Base-by-base conservation (phyloP, 2,329 filamentous ascomycete species). In the Penicillium sp. region DNA sequence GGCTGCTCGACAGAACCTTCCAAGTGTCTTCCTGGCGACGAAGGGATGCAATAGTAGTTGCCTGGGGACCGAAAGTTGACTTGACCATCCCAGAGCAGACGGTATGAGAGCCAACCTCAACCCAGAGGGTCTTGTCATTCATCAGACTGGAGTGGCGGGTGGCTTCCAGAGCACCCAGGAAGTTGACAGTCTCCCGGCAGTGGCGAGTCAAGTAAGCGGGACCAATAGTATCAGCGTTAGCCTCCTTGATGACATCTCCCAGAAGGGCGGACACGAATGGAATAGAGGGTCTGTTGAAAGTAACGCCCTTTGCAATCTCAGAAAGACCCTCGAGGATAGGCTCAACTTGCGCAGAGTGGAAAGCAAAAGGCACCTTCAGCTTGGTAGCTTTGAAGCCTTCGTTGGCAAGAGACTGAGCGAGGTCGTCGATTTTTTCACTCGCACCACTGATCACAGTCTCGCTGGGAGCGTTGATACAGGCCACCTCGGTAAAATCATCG, bases 51-150 rank as follows among this genome's bases (percentile, higher is more conserved):
- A 73, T 49, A 0, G 46, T 81, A 75, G 36, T 80, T 76, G 51
- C 79, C 73, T 50, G 80, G 78, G 78, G 74, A 6, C 73, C 82
- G 49, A 88, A 79, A 2, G 82, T 83, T 16, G 83, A 63, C 44
- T 72, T 72, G 27, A 77, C 64, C 67, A 78, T 73, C 36, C 69
- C 70, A 2, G 70, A 68, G 52, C 72, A 75, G 14, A 77, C 65
- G 0, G 76, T 72, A 49, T 77, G 72, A 2, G 76, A 75, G 6
- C 77, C 77, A 49, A 79, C 60, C 78, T 90, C 87, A 49, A 89
- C 74, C 82, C 83, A 89, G 18, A 86, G 76, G 12, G 84, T 87
- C 72, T 85, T 84, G 57, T 84, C 82, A 54, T 84, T 79, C 49
- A 87, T 83, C 18, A 80, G 66, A 54, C 61, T 63, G 3, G 57